These are phyloP conservation scores for Helichrysum umbraculigerum DNA, from an alignment of 129 eudicot genomes.

Conservation along the genomic window DNA sequence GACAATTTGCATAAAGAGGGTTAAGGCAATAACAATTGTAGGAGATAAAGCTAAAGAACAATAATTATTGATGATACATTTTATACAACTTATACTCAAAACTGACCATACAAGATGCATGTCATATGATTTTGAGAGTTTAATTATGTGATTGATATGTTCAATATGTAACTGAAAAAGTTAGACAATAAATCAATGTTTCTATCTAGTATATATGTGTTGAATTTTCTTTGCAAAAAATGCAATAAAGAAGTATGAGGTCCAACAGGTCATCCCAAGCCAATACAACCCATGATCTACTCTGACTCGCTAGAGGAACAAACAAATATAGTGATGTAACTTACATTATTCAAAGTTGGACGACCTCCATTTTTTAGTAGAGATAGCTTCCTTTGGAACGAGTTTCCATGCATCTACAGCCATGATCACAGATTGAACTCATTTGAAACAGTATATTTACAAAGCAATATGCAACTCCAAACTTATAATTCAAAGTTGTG, in stretches of 20 bases:
- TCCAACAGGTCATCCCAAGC: slow-evolving; percentile 10
- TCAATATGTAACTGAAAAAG: slow-evolving; percentile 2
- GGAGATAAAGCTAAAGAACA: background rate
- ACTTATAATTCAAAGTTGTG: background rate
- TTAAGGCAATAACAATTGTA: background rate
- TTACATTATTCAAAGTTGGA: slow-evolving; percentile 61
- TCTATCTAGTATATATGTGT: background rate
- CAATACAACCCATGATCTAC: background rate
- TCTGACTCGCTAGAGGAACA: slow-evolving; percentile 16
- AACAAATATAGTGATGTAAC: slow-evolving; percentile 16
- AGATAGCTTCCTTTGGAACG: slow-evolving; percentile 82
- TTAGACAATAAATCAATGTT: background rate
- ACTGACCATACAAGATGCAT: background rate
- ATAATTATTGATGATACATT: background rate
- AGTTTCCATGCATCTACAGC: slow-evolving; percentile 90
- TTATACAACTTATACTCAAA: background rate
- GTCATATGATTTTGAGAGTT: slow-evolving; percentile 16
- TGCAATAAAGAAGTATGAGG: background rate
- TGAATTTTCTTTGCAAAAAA: background rate
- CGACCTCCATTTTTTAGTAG: slow-evolving; percentile 66
- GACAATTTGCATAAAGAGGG: background rate
- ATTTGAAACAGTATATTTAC: slow-evolving; percentile 2
- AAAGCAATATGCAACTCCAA: no score
- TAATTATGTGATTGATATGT: background rate
- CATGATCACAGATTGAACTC: slow-evolving; percentile 13